Base-by-base conservation (phyloP, 192 early-diverging fungal genomes). In the Coemansia sp. region DNA sequence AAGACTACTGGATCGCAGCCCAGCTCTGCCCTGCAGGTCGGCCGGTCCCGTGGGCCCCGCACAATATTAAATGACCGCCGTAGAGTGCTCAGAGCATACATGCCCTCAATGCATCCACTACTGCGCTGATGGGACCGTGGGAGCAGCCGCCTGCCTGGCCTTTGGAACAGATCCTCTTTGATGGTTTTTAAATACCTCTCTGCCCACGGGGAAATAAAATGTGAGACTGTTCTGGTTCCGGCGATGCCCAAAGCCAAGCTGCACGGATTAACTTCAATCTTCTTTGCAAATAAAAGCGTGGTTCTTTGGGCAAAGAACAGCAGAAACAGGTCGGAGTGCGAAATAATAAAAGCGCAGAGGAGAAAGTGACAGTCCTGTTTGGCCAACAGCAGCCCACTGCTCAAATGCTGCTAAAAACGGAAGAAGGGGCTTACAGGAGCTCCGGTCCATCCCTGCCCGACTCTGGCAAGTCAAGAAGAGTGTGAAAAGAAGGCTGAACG, bases 111-210 rank as follows among this genome's bases (percentile, higher is more conserved):
- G 47, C 16, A 49, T 20, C 35, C 47, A 9, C 59, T 61, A 61
- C 59, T 61, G 59, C 59, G 48, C 59, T 20, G 45, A 51, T 61
- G 48, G 59, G 59, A 61, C 59, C 59, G 59, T 61, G 59, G 59
- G 48, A 61, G 59, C 59, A 48, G 41, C 38, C 16, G n/a, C 56
- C 8, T 6, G 19, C 26, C 26, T 4, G 47, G 43, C 14, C 43
- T 13, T 18, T n/a, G 19, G 47, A 49, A 49, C 47, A 18, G 47
- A 20, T 20, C 47, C 47, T 20, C 47, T 48, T 48, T n/a, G n/a
- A 19, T 16, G 1, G 22, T 13, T 13, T 13, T 13, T 13, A 18
- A 27, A 55, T 55, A 27, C 29, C 54, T 55, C 53, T 54, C 29
- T 55, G 16, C 29, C 29, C 29, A 53, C 32, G 32, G 7, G 32